Conservation (phyloP, 2,329 filamentous ascomycete genomes). For the Raffaelea albimanens region DNA sequence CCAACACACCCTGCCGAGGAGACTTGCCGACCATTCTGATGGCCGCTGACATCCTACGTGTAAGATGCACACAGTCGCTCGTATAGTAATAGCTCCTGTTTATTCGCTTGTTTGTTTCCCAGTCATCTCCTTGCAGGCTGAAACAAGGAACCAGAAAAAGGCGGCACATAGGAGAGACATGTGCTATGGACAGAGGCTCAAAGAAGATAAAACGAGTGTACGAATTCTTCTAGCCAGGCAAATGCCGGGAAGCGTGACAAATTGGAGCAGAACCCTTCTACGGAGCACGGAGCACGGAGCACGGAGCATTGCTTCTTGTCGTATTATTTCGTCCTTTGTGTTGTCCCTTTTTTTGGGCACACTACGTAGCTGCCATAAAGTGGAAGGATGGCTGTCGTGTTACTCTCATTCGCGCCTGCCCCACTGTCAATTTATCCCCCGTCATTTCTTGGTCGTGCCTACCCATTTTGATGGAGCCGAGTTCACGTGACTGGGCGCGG, state of each 20-base stretch:
- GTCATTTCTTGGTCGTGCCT: background rate
- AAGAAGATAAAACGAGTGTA: background rate
- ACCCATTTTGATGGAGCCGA: no score
- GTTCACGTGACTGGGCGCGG: conserved; percentile 9
- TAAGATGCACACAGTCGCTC: background rate
- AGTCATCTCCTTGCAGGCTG: background rate
- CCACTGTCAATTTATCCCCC: background rate
- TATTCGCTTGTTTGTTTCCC: background rate
- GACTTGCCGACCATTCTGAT: no score
- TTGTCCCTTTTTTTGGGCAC: no score
- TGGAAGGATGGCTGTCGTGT: background rate
- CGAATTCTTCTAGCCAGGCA: background rate
- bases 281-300: no score
- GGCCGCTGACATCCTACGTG: background rate
- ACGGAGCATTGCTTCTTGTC: no score
- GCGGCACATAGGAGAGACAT: no score
- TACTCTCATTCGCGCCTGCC: background rate
- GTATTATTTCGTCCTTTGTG: no score
- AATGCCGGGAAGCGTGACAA: background rate
- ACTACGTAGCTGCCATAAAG: no score
- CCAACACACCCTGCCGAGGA: no score
- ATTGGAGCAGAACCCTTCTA: no score
- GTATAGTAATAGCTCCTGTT: background rate
- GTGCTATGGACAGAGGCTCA: no score
- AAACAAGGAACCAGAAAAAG: no score